phyloP scores from a whole-genome alignment of 164 flowering plant genomes.

The Berberis thunbergii region DNA sequence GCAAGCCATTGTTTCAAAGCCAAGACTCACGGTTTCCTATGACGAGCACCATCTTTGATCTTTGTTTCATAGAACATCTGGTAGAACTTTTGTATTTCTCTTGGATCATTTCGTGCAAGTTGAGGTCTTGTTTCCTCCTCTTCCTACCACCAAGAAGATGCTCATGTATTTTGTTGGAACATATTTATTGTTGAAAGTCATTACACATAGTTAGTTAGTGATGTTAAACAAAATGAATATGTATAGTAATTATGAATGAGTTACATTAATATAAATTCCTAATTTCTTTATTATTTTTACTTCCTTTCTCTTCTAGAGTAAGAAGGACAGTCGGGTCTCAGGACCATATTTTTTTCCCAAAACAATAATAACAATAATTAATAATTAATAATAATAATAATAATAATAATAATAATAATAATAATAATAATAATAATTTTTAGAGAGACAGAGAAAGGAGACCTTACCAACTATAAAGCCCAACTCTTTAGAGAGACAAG shows the following conservation, averaged over 20 bases:
- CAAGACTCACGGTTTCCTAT: conserved; percentile 76
- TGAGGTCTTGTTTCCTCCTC: conserved; percentile 44
- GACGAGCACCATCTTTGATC: conserved; percentile 50
- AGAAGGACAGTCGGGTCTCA: not conserved
- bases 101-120: conserved; percentile 57
- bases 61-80: conserved; percentile 56
- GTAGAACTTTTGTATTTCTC: conserved; percentile 67
- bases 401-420: too few relatives aligned
- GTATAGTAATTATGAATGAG: too few relatives aligned
- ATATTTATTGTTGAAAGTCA: not conserved
- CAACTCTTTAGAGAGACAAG: too few relatives aligned
- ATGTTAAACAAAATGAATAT: not conserved
- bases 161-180: not conserved
- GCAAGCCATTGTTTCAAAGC: conserved; percentile 2
- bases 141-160: conserved; percentile 47
- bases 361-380: too few relatives aligned
- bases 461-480: too few relatives aligned
- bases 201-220: not conserved
- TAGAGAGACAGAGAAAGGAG: too few relatives aligned
- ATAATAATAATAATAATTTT: too few relatives aligned
- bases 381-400: too few relatives aligned
- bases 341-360: too few relatives aligned
- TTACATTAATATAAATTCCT: too few relatives aligned
- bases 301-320: too few relatives aligned
- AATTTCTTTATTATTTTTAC: too few relatives aligned